Evolutionary conservation across 345 rosid species (phyloP).

Genomic region (Clausena lansium): DNA sequence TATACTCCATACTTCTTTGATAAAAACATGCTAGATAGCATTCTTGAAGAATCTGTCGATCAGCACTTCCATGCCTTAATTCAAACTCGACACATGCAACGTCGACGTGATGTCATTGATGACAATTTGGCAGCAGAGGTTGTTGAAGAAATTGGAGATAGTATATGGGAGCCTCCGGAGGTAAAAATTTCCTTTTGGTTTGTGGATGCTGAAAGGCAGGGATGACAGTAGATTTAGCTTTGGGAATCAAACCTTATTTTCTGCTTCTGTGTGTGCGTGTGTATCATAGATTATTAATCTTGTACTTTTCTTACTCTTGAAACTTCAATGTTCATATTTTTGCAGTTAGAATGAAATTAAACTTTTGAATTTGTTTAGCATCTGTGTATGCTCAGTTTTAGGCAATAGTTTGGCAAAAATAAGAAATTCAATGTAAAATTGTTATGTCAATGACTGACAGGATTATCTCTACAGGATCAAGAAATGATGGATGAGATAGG

Average conservation of each 20-base stretch:
- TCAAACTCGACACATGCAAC: conserved; percentile 84
- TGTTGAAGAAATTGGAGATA: conserved; percentile 87
- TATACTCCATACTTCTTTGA: conserved; percentile 96
- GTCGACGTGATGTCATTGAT: conserved; percentile 77
- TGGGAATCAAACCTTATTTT: conserved; percentile 6
- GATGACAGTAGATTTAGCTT: not conserved
- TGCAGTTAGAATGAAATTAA: not conserved
- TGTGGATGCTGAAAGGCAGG: not conserved
- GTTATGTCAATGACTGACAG: not conserved
- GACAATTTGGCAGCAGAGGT: conserved; percentile 76
- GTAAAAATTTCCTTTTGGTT: conserved; percentile 32
- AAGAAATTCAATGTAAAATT: not conserved
- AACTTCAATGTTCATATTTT: not conserved
- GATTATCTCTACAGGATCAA: conserved; percentile 60
- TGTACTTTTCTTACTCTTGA: not conserved
- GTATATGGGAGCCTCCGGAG: conserved; percentile 89
- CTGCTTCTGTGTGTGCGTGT: too few species aligned
- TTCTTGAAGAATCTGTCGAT: conserved; percentile 94
- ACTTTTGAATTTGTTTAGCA: not conserved
- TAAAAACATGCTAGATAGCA: conserved; percentile 84
- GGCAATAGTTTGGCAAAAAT: not conserved
- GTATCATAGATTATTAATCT: not conserved
- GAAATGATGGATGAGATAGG: conserved; percentile 92
- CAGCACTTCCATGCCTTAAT: conserved; percentile 85
- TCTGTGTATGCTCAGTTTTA: not conserved